These are phyloP conservation scores for Lunularia cruciata DNA, from an alignment of 225 moss, liverwort and hornwort species.

Conservation along the genomic window DNA sequence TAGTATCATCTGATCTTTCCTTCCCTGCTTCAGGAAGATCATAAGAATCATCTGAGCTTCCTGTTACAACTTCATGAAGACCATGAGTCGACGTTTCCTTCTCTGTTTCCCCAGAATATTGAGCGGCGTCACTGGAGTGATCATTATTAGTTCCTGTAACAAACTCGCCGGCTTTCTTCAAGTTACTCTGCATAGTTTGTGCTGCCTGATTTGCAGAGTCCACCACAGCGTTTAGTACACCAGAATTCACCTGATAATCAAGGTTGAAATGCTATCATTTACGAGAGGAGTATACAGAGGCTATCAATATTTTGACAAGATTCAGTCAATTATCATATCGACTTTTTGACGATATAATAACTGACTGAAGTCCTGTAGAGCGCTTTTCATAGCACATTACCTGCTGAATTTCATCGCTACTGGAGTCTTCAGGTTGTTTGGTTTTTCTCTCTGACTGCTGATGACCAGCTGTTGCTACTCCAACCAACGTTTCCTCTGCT, in stretches of 20 bases:
- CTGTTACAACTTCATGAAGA: neutral
- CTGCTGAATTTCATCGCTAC: neutral
- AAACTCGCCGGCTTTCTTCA: neutral
- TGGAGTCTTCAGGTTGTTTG: neutral
- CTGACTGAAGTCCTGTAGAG: too few species aligned
- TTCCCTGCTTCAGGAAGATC: neutral
- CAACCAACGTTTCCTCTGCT: neutral
- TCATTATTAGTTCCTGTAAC: neutral
- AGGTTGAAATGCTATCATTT: neutral
- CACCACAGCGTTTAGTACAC: neutral
- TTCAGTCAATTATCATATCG: neutral
- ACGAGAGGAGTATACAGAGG: too few species aligned
- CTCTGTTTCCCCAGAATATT: neutral
- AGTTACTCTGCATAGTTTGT: neutral
- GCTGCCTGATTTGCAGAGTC: slow-evolving; percentile 3
- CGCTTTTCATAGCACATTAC: neutral
- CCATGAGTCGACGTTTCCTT: neutral
- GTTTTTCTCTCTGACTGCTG: neutral
- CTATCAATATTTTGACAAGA: too few species aligned
- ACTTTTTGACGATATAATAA: neutral
- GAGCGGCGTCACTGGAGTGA: neutral
- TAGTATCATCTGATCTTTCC: neutral
- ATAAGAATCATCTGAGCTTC: too few species aligned
- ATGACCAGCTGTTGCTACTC: too few species aligned
- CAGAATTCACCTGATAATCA: neutral